phyloP scores from a whole-genome alignment of 352 stramenopile species.

The Thalassiosira exigua region DNA sequence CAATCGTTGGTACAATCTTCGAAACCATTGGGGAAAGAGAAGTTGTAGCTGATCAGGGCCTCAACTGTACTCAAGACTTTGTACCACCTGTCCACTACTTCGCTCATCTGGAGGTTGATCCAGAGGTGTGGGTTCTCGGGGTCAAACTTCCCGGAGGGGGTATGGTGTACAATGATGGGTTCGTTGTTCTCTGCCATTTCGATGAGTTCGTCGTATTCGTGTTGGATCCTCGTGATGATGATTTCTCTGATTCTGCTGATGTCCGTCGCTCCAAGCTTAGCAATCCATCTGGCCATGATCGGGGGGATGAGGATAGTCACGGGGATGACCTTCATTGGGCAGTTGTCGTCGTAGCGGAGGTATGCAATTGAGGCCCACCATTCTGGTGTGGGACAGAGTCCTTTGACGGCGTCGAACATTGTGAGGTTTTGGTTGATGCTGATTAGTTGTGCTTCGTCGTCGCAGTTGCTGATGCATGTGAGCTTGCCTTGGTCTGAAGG shows the following conservation, averaged over 20 bases:
- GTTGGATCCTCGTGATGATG: not conserved
- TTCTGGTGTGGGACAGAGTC: not conserved
- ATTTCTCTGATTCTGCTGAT: not conserved
- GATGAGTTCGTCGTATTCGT: not conserved
- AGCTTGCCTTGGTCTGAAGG: not conserved
- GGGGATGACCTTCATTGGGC: not conserved
- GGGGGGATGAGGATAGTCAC: not conserved
- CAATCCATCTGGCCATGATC: not conserved
- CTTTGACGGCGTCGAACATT: not conserved
- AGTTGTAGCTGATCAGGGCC: not conserved
- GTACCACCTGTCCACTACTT: not conserved
- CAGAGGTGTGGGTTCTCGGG: not conserved
- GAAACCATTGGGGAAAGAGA: not conserved
- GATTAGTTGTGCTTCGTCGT: not conserved
- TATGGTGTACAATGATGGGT: not conserved
- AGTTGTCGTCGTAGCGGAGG: not conserved
- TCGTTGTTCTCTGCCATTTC: not conserved
- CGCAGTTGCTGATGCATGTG: not conserved
- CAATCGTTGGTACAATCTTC: not conserved
- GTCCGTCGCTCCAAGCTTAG: not conserved
- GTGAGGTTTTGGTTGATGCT: not conserved
- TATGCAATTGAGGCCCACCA: not conserved
- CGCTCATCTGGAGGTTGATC: not conserved
- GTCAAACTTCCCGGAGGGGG: not conserved
- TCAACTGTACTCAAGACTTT: slow-evolving; percentile 1